Evolutionary conservation across 169 alveolate genomes (phyloP), one percentile per base, ranked within the genome.

Genomic region (Eimeria sp.): DNA sequence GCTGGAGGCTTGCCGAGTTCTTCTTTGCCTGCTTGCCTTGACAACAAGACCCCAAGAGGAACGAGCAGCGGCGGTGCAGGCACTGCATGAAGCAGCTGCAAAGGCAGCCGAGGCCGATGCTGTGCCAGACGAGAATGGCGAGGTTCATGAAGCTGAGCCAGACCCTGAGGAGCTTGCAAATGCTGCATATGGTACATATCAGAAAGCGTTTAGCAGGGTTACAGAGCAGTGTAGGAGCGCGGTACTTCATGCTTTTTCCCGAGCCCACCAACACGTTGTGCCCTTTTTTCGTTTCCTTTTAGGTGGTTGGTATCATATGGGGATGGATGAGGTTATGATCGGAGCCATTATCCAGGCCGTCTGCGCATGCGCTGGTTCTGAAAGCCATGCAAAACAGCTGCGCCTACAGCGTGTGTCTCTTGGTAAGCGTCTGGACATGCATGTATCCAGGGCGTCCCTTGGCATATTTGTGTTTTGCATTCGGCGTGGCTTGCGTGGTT

Each of bases 1-100:
- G 95, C 97, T 98, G 76, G 99, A 98, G 95, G 98, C 98, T n/a
- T 96, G 96, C 89, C 93, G 96, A 40, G 96, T 93, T 54, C 88
- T 93, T 11, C 96, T 93, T 66, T 88, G 96, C 80, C 88, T 93
- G 18, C 94, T 93, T 54, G 89, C 82, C 82, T 71, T 66, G 66
- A 93, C 96, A 54, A 93, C 96, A 43, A 62, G 94, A 11, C 66
- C 90, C 52, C 96, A 93, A 68, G 94, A 58, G 54, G 96, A 93
- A 52, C 85, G 96, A n/a, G 94, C 90, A 10, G 96, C 96, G 54
- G 96, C 96, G 18, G 96, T 93, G 80, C 78, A 93, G 94, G 96
- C 96, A 64, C 56, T 93, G 80, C 93, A 93, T 52, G 94, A 62
- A 9, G 91, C 89, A 27, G 89, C 91, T 37, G 91, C 89, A 46